Conservation (phyloP, 1,139 yeast species). For the Nadsonia commutata region DNA sequence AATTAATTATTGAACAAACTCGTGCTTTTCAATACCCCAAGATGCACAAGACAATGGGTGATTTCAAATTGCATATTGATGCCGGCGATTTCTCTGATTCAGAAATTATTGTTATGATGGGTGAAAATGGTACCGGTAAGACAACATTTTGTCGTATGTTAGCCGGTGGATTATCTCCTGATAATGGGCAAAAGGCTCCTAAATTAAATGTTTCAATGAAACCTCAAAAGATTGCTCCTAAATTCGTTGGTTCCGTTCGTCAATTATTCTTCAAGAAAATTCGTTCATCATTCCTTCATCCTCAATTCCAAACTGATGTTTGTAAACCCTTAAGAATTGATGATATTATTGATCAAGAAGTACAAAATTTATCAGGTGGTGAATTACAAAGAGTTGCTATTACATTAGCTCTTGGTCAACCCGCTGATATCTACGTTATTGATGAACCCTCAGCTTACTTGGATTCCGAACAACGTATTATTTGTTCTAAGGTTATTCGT, state of each 20-base stretch:
- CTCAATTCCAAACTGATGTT: conserved; percentile 97
- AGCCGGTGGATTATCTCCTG: conserved; percentile 87
- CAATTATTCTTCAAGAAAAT: conserved; percentile 93
- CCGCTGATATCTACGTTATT: conserved; percentile 89
- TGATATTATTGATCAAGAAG: conserved; percentile 92
- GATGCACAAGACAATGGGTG: conserved; percentile 89
- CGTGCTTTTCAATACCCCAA: conserved; percentile 64
- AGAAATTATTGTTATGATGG: conserved; percentile 97
- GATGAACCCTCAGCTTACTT: conserved; percentile 98
- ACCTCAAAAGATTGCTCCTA: conserved; percentile 98
- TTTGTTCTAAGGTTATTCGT: conserved; percentile 96
- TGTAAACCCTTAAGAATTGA: conserved; percentile 90
- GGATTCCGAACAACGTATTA: conserved; percentile 98
- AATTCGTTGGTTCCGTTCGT: conserved; percentile 95
- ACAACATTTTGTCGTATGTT: conserved; percentile 89
- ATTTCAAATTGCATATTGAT: conserved; percentile 69
- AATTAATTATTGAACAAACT: conserved; percentile 60
- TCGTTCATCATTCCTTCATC: conserved; percentile 84
- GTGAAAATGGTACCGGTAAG: conserved; percentile 99
- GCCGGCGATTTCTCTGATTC: conserved; percentile 89
- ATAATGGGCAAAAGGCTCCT: conserved; percentile 64
- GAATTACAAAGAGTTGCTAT: conserved; percentile 98
- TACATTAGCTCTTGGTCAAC: conserved; percentile 82
- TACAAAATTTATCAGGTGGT: conserved; percentile 96
- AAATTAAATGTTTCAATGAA: conserved; percentile 89